These are phyloP conservation scores for Fusarium armeniacum DNA, from an alignment of 2,329 filamentous ascomycete genomes.

Conservation along the genomic window DNA sequence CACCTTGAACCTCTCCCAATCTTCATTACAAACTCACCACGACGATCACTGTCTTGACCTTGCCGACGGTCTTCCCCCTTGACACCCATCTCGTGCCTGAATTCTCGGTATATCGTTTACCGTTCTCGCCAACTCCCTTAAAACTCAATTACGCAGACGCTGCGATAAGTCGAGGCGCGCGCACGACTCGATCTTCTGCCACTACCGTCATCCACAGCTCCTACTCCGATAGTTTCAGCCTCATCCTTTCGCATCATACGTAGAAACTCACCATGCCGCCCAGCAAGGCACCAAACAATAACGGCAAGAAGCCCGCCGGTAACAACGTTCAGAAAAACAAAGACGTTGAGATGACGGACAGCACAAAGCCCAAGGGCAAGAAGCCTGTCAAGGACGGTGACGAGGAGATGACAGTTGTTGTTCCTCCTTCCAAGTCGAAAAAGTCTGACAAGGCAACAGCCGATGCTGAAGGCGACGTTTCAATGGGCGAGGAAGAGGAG, in stretches of 20 bases:
- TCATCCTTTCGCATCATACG: slow-evolving; percentile 17
- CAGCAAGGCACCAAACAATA: slow-evolving; percentile 79
- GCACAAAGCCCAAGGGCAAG: slow-evolving; percentile 76
- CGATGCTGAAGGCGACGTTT: slow-evolving; percentile 77
- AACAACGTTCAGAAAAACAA: slow-evolving; percentile 74
- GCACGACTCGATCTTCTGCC: slow-evolving; percentile 44
- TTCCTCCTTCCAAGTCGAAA: slow-evolving; percentile 78
- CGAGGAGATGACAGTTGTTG: slow-evolving; percentile 85
- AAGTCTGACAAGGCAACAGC: slow-evolving; percentile 69
- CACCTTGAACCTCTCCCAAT: slow-evolving; percentile 37
- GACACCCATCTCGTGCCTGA: slow-evolving; percentile 20
- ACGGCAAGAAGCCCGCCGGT: slow-evolving; percentile 77
- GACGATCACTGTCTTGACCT: slow-evolving; percentile 19
- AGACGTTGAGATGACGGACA: slow-evolving; percentile 80
- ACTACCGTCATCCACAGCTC: slow-evolving; percentile 40
- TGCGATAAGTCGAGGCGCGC: slow-evolving; percentile 48
- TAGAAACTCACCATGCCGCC: slow-evolving; percentile 66
- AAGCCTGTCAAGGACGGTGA: slow-evolving; percentile 75
- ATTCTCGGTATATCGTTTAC: slow-evolving; percentile 3
- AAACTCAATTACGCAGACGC: slow-evolving; percentile 26
- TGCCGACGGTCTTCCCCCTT: slow-evolving; percentile 4
- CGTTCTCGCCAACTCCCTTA: slow-evolving; percentile 22
- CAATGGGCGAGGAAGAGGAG: slow-evolving; percentile 74
- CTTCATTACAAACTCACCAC: slow-evolving; percentile 26
- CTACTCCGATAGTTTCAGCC: slow-evolving; percentile 32